These are phyloP conservation scores for Ajuga chamaepitys DNA, from an alignment of 257 asterid species.

Conservation along the genomic window DNA sequence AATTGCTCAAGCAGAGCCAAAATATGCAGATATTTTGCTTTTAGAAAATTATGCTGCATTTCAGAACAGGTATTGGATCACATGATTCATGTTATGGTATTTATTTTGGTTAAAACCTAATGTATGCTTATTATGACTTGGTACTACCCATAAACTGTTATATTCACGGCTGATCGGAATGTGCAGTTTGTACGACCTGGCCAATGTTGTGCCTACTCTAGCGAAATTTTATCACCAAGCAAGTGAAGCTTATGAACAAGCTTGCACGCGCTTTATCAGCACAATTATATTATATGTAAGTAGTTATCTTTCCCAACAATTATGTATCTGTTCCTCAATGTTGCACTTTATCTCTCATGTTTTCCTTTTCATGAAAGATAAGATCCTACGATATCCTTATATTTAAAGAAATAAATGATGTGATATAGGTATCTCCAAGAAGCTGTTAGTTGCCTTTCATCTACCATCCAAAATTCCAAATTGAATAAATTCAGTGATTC, in stretches of 20 bases:
- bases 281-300: slow-evolving; percentile 76
- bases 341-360: not conserved
- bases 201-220: slow-evolving; percentile 89
- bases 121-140: not conserved
- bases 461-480: not conserved
- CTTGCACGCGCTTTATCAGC: slow-evolving; percentile 89
- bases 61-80: slow-evolving; percentile 75
- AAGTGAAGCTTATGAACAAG: slow-evolving; percentile 94
- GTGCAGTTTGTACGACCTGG: slow-evolving; percentile 95
- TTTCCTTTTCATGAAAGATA: not conserved
- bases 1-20: slow-evolving; percentile 88
- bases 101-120: not conserved
- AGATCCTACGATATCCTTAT: not conserved
- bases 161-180: slow-evolving; percentile 28
- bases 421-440: not conserved
- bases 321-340: not conserved
- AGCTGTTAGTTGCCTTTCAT: not conserved
- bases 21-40: slow-evolving; percentile 81
- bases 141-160: not conserved
- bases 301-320: slow-evolving; percentile 18
- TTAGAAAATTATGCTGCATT: slow-evolving; percentile 97
- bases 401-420: not conserved
- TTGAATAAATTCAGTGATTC: slow-evolving; percentile 1
- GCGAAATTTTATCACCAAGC: slow-evolving; percentile 99
- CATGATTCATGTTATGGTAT: not conserved